Evolutionary conservation across 805 yeast genomes (phyloP).

Genomic region (Hanseniaspora occidentalis): DNA sequence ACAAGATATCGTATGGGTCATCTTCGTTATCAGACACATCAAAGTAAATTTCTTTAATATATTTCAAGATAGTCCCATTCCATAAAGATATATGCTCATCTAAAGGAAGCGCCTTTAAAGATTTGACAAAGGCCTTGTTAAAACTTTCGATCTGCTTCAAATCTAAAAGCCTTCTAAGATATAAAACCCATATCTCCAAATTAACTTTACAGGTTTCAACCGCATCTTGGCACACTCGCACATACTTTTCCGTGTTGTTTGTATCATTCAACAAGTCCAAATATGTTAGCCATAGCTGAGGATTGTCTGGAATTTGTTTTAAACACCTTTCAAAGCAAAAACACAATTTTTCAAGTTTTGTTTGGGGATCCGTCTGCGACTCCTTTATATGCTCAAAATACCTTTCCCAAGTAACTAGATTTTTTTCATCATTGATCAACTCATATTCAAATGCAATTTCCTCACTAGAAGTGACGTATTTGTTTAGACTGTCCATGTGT

Average conservation of each 20-base stretch:
- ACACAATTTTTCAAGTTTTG: conserved; percentile 10
- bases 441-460: conserved; percentile 37
- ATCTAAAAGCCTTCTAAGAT: conserved; percentile 26
- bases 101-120: conserved; percentile 9
- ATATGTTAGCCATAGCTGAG: conserved; percentile 16
- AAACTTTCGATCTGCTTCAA: conserved; percentile 20
- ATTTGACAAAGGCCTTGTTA: conserved; percentile 20
- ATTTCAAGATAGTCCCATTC: conserved; percentile 14
- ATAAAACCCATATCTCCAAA: conserved; percentile 42
- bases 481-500: conserved; percentile 11
- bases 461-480: conserved; percentile 13
- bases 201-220: conserved; percentile 31
- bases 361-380: conserved; percentile 4
- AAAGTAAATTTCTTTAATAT: conserved; percentile 10
- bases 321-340: conserved; percentile 29
- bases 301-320: conserved; percentile 10
- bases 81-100: conserved; percentile 16
- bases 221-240: neutral
- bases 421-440: conserved; percentile 25
- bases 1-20: conserved; percentile 10
- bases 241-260: neutral
- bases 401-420: conserved; percentile 31
- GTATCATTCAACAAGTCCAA: neutral
- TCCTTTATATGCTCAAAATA: conserved; percentile 28
- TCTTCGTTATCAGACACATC: conserved; percentile 5